Base-by-base conservation (phyloP, 2,329 filamentous ascomycete genomes). In the Gnomoniopsis smithogilvyi region DNA sequence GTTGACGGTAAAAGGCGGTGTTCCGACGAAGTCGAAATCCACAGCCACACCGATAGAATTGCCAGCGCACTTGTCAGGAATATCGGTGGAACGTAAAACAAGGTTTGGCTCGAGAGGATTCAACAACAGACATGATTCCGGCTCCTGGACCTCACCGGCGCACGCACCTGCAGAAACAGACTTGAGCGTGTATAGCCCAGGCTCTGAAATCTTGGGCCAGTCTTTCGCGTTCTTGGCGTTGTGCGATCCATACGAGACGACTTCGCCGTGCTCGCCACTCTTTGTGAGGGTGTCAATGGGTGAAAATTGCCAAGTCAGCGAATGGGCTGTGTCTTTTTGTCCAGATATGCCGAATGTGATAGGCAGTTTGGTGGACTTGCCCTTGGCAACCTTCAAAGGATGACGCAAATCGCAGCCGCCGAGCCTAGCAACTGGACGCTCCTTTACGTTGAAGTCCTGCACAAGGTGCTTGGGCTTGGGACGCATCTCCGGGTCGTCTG, bases 1-100 rank as follows among this genome's bases (percentile, higher is more conserved):
- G 22, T 80, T 79, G 49, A 99, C 80, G n/a, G 80, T 79, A 74
- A 99, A 99, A 1, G 94, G 94, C 49, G 96, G 94, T 0, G 92
- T 96, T 62, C 95, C 95, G 30, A 94, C 89, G 43, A 99, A 80
- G 70, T 98, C 92, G 52, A 99, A 77, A 68, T 95, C 90, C 46
- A 99, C 91, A 12, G 89, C 85, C 56, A 99, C 82, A 45, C 95
- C 95, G 62, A 99, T 91, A 0, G 95, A 92, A 68, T 92, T 96
- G 51, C 93, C 92, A 38, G 93, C 94, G 71, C 95, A 99, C 70
- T 96, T 96, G 73, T 99, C 95, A 54, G 91, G 90, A 47, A 99
- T 92, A 63, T 92, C 88, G 66, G 96, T 90, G 7, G 86, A 81
- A 34, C 82, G 83, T 52, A 99, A 78, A 4, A 84, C 80, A 59